These are phyloP conservation scores for Polytrichum commune DNA, from an alignment of 225 moss, liverwort and hornwort species.

Conservation along the genomic window DNA sequence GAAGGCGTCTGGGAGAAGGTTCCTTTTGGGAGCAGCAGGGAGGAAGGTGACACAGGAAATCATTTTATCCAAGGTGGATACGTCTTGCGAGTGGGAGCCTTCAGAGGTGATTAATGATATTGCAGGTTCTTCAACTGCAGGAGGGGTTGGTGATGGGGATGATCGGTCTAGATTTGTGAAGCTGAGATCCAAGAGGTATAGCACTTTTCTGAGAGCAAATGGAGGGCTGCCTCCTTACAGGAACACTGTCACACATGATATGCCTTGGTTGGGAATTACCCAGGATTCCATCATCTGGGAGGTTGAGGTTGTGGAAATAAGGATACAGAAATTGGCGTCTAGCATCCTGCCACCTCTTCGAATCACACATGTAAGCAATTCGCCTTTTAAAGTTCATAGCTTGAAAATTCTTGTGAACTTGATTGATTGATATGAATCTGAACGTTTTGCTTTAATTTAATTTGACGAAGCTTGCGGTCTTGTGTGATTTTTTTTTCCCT, in stretches of 20 bases:
- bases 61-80: constrained; percentile 35
- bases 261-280: constrained; percentile 44
- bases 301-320: constrained; percentile 52
- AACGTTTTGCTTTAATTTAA: too few relatives aligned
- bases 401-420: too few relatives aligned
- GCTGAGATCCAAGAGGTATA: constrained; percentile 39
- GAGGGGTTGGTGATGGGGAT: constrained; percentile 14
- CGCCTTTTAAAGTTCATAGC: too few relatives aligned
- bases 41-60: constrained; percentile 71
- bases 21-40: constrained; percentile 58
- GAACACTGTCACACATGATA: constrained; percentile 79
- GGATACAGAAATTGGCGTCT: constrained; percentile 13
- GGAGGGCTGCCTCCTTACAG: constrained; percentile 78
- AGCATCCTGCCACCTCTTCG: neutral
- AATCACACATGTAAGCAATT: too few relatives aligned
- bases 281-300: constrained; percentile 77
- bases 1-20: constrained; percentile 42
- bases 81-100: constrained; percentile 69
- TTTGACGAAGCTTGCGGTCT: too few relatives aligned
- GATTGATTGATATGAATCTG: too few relatives aligned
- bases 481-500: too few relatives aligned
- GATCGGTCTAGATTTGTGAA: constrained; percentile 33
- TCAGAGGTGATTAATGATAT: too few relatives aligned
- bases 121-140: too few relatives aligned
- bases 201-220: constrained; percentile 68